These are phyloP conservation scores for Penicillium sp. DNA, from an alignment of 2,329 filamentous ascomycete genomes.

Conservation along the genomic window DNA sequence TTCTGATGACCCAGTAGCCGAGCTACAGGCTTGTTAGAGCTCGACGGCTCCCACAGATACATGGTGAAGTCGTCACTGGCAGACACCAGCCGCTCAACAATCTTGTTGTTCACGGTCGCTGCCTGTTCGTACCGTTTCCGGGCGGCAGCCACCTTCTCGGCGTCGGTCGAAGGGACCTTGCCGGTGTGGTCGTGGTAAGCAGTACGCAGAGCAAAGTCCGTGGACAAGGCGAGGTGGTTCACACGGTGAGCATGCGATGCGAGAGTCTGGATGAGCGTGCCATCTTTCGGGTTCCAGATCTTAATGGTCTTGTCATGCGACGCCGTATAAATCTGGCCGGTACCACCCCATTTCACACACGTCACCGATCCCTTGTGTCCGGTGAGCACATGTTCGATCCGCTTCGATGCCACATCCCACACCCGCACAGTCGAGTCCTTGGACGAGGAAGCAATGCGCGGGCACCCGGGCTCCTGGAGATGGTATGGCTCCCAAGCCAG, in stretches of 20 bases:
- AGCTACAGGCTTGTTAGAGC: slow-evolving; percentile 78
- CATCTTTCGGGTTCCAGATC: slow-evolving; percentile 79
- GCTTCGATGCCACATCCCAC: slow-evolving; percentile 77
- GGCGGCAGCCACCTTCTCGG: slow-evolving; percentile 71
- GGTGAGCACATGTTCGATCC: slow-evolving; percentile 76
- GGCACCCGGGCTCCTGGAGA: slow-evolving; percentile 68
- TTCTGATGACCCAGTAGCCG: slow-evolving; percentile 92
- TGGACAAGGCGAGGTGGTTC: slow-evolving; percentile 90
- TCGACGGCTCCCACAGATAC: slow-evolving; percentile 86
- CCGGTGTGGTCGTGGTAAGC: slow-evolving; percentile 81
- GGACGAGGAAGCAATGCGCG: slow-evolving; percentile 78
- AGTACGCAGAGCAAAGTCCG: slow-evolving; percentile 83
- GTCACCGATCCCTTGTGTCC: slow-evolving; percentile 88
- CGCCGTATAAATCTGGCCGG: slow-evolving; percentile 75
- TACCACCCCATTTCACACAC: slow-evolving; percentile 94
- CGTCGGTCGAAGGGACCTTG: slow-evolving; percentile 64
- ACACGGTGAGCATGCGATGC: slow-evolving; percentile 88
- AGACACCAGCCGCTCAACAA: slow-evolving; percentile 82
- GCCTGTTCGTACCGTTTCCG: slow-evolving; percentile 82
- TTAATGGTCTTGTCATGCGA: slow-evolving; percentile 92
- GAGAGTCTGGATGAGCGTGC: slow-evolving; percentile 76
- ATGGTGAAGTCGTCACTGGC: slow-evolving; percentile 96
- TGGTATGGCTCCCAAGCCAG: slow-evolving; percentile 94
- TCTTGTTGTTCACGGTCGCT: slow-evolving; percentile 69
- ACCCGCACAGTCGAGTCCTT: slow-evolving; percentile 87